Evolutionary conservation across 2,329 filamentous ascomycete species (phyloP), one percentile per base, ranked within the genome.

Genomic region (Neocatenulostroma microsporum): DNA sequence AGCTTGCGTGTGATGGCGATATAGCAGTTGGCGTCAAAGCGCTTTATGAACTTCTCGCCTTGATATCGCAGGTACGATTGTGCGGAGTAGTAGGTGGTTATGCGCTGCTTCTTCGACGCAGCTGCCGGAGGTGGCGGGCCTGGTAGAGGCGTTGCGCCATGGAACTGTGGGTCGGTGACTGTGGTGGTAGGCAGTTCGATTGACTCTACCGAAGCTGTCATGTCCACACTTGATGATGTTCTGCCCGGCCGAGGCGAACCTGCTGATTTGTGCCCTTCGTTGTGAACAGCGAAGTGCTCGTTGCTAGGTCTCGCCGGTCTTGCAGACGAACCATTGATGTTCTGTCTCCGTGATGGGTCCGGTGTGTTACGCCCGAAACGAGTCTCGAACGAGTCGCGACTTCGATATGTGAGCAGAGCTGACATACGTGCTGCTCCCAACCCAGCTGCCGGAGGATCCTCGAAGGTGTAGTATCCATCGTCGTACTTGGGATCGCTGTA

Each of bases 31-130:
- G 87, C 85, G 62, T 98, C 91, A 61, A 96, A 98, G 8, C 91
- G 83, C 61, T 89, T 86, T 10, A 96, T 98, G 72, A 99, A 99
- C 62, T 96, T 99, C 53, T 95, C 93, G 12, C 91, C 89, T 63
- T 98, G 91, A 99, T 65, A 98, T 99, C 91, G 93, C 88, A 45
- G 91, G 91, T 18, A 76, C 96, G 47, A 93, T 99, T 42, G 91
- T 93, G 48, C 91, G 98, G 61, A 98, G 61, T 94, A 93, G 47
- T 87, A 98, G 7, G 91, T 98, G 67, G 93, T 91, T 55, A 94
- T 94, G 67, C 91, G 91, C 70, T 94, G 60, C 50, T 54, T 66
- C 51, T 43, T 50, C 62, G 38, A 71, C 50, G n/a, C 37, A 34
- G 17, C 34, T 33, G 3, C 14, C 11, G 48, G 36, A 41, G 46